Base-by-base conservation (phyloP, 352 stramenopile species). In the Phytopythium litorale region DNA sequence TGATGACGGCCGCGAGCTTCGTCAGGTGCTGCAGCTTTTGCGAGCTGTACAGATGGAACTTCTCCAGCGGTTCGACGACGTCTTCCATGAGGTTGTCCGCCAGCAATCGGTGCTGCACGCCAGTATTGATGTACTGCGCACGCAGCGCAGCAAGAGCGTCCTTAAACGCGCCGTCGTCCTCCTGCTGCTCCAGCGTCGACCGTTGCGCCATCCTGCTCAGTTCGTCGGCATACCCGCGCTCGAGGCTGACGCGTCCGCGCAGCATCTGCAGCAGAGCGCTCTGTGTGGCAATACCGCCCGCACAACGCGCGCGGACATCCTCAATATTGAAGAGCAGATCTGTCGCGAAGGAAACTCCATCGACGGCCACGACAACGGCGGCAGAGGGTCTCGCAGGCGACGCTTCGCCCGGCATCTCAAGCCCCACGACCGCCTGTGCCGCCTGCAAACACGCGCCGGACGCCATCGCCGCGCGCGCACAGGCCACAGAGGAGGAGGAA, bases 241-340 rank as follows among this genome's bases (percentile, higher is more conserved):
- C 86, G 43, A 95, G 67, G 23, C 70, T 72, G 18, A 95, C 76
- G 60, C 86, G 86, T 52, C 70, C 81, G 60, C 86, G 87, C 21
- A 95, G 72, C 68, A 95, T 69, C 43, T 70, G 62, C 46, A 95
- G 58, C 32, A 92, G 68, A 51, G 76, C 84, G 15, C 56, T 62
- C 45, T 93, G 84, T 8, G 79, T 78, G 23, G 72, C 35, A n/a
- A 92, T 69, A 7, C 80, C 77, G 11, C 64, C 43, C 3, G 46
- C 70, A 55, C 80, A 89, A 30, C 74, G 63, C 9, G 63, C 65
- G 32, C 73, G 75, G 5, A 94, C 85, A 1, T 87, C 79, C 19
- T 92, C 81, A 23, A 92, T 51, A 51, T 87, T 87, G 60, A 92
- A 94, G 53, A 94, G 76, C 28, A 94, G 68, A 56, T 92, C 81